Evolutionary conservation across 345 rosid species (phyloP).

Genomic region (Rhizophora mangle): DNA sequence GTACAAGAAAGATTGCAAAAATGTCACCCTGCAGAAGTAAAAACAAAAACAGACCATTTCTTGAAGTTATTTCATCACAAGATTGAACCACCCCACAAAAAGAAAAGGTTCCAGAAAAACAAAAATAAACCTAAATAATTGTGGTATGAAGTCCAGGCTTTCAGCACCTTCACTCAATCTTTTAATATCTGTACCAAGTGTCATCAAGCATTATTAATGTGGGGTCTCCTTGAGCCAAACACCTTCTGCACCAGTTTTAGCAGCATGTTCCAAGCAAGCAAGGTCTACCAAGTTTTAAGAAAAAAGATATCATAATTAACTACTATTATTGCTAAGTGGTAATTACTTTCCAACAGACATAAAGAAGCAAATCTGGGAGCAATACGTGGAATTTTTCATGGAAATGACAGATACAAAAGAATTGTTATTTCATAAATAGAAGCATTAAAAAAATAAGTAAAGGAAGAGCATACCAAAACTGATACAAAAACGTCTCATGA

Average conservation of each 20-base stretch:
- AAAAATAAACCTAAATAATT: constrained; percentile 2
- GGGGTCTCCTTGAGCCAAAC: constrained; percentile 93
- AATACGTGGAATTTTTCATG: background rate
- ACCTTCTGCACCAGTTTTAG: constrained; percentile 99
- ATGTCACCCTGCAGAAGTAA: background rate
- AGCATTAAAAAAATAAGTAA: background rate
- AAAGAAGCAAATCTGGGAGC: background rate
- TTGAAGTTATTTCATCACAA: constrained; percentile 77
- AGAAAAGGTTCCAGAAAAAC: background rate
- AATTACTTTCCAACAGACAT: no score
- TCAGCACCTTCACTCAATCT: constrained; percentile 95
- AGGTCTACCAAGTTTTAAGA: constrained; percentile 85
- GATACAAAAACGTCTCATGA: constrained; percentile 94
- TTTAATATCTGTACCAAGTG: constrained; percentile 89
- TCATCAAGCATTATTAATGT: constrained; percentile 96
- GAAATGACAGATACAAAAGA: background rate
- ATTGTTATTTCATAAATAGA: background rate
- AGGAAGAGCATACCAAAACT: constrained; percentile 58
- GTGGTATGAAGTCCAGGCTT: constrained; percentile 67
- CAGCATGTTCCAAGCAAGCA: constrained; percentile 97
- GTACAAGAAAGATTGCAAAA: no score
- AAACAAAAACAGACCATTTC: constrained; percentile 58
- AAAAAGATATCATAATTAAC: constrained; percentile 15
- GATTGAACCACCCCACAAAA: constrained; percentile 12
- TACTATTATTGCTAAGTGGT: background rate